Evolutionary conservation across 345 rosid genomes (phyloP), one percentile per base, ranked within the genome.

Genomic region (Leavenworthia alabamica): DNA sequence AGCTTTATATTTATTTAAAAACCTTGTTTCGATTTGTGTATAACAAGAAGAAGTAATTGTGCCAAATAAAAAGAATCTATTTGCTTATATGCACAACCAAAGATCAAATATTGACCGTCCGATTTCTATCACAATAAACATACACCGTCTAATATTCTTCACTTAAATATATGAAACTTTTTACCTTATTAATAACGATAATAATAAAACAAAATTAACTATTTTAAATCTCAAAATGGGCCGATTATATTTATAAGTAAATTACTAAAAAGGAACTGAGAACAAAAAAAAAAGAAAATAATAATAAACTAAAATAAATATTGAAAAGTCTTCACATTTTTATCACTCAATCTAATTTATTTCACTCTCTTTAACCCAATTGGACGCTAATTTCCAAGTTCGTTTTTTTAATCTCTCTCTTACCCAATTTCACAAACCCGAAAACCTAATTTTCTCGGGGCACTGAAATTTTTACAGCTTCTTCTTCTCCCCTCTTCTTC

Each of bases 401-500:
- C n/a, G n/a, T n/a, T n/a, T n/a, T n/a, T n/a, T n/a, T n/a, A n/a
- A n/a, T n/a, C n/a, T n/a, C n/a, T n/a, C 45, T 42, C 43, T 48
- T 50, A 24, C 55, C 57, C 67, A 42, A 37, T 52, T 53, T 31
- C 70, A 64, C 68, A 36, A 63, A 62, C 56, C 43, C 59, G 63
- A 64, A 64, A 51, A 66, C 75, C 71, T 64, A 64, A 71, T 69
- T 56, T 63, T 55, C 29, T 54, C 63, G 70, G 58, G 58, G 59
- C 72, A 65, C 70, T 54, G 55, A 54, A 54, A 54, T 41, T 56
- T 58, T 50, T 12, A 53, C 63, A 54, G 42, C 26, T 39, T 15
- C 39, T 36, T 37, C 15, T 37, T 35, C 6, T 35, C 3, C 23
- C 35, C 28, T 54, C 44, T 61, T 62, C 56, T 54, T 33, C 59